Percentiles rank a stretch among this genome's conserved stretches.
Evolutionary conservation across 2,329 filamentous ascomycete species (phyloP).

Genomic region (Ophiostoma sp.): DNA sequence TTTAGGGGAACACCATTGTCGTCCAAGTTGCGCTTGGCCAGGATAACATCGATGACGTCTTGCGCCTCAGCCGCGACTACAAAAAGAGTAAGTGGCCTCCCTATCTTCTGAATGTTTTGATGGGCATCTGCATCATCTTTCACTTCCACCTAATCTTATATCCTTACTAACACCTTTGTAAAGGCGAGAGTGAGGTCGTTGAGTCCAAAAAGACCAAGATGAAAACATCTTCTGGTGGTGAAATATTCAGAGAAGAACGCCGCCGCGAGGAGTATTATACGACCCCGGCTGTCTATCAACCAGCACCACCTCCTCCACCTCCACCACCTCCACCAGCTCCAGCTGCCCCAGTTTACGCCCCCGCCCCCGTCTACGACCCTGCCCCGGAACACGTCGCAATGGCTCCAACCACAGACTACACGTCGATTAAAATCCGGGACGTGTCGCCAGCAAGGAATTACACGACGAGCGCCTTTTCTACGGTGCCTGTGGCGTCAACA

Average conservation of each 20-base stretch:
- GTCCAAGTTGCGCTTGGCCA: constrained; percentile 81
- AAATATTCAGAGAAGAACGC: constrained; percentile 44
- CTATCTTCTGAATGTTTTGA: neutral
- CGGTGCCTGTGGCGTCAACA: constrained; percentile 17
- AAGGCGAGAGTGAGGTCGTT: constrained; percentile 18
- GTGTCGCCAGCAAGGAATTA: constrained; percentile 40
- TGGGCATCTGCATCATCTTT: constrained; percentile 9
- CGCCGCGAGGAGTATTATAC: constrained; percentile 39
- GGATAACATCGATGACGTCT: constrained; percentile 84
- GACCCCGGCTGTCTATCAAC: constrained; percentile 29
- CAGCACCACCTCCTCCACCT: constrained; percentile 8
- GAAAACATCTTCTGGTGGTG: constrained; percentile 32
- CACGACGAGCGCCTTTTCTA: constrained; percentile 30
- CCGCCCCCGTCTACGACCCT: neutral
- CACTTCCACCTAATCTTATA: neutral
- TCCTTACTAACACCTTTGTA: neutral
- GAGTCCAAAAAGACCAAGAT: constrained; percentile 21
- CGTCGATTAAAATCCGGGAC: constrained; percentile 44
- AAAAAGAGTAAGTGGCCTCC: constrained; percentile 44
- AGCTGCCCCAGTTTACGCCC: constrained; percentile 7
- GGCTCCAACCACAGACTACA: constrained; percentile 29
- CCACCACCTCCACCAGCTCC: constrained; percentile 3
- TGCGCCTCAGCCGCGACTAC: constrained; percentile 75
- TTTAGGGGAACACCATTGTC: constrained; percentile 70
- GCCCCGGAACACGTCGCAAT: neutral